Percentiles rank a stretch among this genome's conserved stretches.
Conservation (phyloP, 305 asterid genomes). For the Vinca major region DNA sequence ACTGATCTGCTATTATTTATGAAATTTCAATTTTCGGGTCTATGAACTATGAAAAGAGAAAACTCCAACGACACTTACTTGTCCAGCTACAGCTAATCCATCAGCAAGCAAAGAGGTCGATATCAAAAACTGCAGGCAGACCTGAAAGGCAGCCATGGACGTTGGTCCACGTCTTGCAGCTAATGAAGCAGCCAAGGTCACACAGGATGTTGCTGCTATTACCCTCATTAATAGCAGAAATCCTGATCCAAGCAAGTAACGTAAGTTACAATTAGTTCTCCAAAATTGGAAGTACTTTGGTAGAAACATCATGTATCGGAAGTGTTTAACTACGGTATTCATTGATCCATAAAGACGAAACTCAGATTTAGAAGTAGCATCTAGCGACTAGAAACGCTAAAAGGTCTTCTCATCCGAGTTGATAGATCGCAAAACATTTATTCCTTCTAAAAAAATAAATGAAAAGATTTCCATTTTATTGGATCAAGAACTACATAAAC, state of each 20-base stretch:
- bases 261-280: background rate
- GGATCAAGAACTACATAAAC: background rate
- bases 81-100: constrained; percentile 82
- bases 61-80: constrained; percentile 27
- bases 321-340: background rate
- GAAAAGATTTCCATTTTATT: background rate
- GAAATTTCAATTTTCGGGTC: background rate
- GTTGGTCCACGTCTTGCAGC: constrained; percentile 72
- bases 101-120: constrained; percentile 77
- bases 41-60: background rate
- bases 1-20: background rate
- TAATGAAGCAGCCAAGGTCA: constrained; percentile 74
- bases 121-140: constrained; percentile 81
- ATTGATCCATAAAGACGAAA: background rate
- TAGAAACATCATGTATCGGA: background rate
- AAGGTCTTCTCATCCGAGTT: background rate
- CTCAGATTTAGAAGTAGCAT: background rate
- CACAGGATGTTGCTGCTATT: constrained; percentile 74
- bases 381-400: background rate
- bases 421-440: background rate
- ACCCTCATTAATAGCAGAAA: constrained; percentile 59
- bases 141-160: constrained; percentile 85
- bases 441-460: background rate
- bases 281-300: background rate
- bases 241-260: constrained; percentile 29